phyloP scores from a whole-genome alignment of 2,329 filamentous ascomycete species.

The Aspergillus tamarii region DNA sequence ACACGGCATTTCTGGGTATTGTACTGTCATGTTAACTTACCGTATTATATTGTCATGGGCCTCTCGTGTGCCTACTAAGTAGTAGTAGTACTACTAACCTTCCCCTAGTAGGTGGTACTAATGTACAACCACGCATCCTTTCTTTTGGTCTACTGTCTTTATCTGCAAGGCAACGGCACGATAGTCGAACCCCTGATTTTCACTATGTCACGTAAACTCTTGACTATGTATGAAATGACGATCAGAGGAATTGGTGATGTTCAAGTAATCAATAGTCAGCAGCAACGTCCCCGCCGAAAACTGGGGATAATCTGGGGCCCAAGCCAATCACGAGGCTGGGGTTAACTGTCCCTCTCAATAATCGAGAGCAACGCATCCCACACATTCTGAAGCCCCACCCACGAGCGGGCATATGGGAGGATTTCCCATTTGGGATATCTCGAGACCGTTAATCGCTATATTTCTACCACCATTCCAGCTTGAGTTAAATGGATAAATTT shows the following conservation, averaged over 20 bases:
- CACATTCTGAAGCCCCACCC: background rate
- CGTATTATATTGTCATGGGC: no score
- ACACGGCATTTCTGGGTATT: background rate
- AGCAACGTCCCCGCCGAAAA: background rate
- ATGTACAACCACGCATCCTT: no score
- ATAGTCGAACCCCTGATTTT: background rate
- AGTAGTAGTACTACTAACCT: no score
- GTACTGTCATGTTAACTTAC: background rate
- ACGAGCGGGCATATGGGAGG: background rate
- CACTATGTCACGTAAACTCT: background rate
- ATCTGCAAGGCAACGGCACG: background rate
- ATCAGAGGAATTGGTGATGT: constrained; percentile 17
- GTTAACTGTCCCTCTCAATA: background rate
- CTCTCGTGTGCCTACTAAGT: no score
- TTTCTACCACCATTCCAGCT: background rate
- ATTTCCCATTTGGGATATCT: background rate
- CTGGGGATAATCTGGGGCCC: background rate
- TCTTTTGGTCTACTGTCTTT: no score
- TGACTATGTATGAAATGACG: background rate
- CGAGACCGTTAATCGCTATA: background rate
- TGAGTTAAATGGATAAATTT: background rate
- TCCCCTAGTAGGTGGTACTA: no score
- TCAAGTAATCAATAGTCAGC: constrained; percentile 21
- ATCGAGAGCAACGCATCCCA: no score
- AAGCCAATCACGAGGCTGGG: background rate